Evolutionary conservation across 208 protist genomes (phyloP), one percentile per base, ranked within the genome.

Genomic region (Spironucleus salmonicida): DNA sequence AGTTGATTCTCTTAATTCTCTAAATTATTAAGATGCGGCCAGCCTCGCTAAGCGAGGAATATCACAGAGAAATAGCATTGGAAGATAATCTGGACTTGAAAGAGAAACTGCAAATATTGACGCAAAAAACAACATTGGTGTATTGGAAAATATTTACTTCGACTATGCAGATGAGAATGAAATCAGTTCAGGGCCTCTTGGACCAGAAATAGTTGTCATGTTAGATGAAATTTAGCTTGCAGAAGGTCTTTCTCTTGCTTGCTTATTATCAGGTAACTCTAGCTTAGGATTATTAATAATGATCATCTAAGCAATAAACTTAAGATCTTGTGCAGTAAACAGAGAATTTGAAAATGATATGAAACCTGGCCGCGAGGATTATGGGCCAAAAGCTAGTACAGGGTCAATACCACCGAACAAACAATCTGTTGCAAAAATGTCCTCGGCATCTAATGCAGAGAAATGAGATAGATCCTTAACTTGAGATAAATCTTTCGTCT

Each of bases 351-450:
- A 9, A 32, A 38, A 38, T 9, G 9, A 32, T n/a, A 38, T n/a
- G 23, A 45, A 9, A 2, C 64, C 64, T 26, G 34, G 64, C 34
- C 19, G 19, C 9, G 30, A 42, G n/a, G 4, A 23, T 42, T 7
- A 19, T 2, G 64, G 64, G 9, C 11, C 45, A 15, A 71, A 57
- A 2, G 27, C 26, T 30, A 71, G n/a, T 45, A 71, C 32, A n/a
- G 64, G 64, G n/a, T 71, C 64, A 35, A 71, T 57, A 11, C 64
- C 64, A n/a, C 34, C 34, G 38, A 71, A 71, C 32, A 71, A 38
- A 45, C 38, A 71, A 15, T 40, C 38, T 2, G 9, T 45, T 11
- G 4, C 64, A 42, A 71, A 71, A 23, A 71, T n/a, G 9, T 40
- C 7, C 9, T 71, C 64, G 4, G 34, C 2, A 49, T 71, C 64